Evolutionary conservation across 163 green algal genomes (phyloP).

Genomic region (Prototheca stagnorum): DNA sequence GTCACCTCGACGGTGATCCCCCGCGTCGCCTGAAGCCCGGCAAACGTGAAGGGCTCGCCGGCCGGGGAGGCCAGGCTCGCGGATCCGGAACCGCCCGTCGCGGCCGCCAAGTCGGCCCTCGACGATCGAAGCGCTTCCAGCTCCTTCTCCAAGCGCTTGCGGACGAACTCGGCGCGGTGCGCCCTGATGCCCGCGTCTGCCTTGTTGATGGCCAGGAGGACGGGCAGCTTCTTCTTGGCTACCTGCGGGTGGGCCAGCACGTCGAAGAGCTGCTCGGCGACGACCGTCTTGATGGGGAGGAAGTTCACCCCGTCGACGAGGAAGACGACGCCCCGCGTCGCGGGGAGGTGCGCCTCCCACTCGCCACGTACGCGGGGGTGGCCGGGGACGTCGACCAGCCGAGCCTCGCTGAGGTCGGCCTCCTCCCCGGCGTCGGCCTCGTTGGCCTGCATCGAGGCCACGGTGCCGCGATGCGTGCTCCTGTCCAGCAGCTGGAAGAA

Average conservation of each 20-base stretch:
- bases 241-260: constrained; percentile 28
- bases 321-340: constrained; percentile 37
- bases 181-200: constrained; percentile 47
- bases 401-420: constrained; percentile 12
- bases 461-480: constrained; percentile 34
- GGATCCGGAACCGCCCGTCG: neutral
- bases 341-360: constrained; percentile 13
- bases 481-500: constrained; percentile 40
- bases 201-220: constrained; percentile 75
- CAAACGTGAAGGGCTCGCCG: neutral
- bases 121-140: constrained; percentile 16
- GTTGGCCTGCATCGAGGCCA: constrained; percentile 42
- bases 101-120: neutral
- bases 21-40: neutral
- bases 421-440: neutral
- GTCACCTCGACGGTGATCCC: neutral
- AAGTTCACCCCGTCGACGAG: constrained; percentile 51
- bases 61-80: neutral
- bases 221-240: constrained; percentile 25
- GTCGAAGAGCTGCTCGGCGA: constrained; percentile 29
- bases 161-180: constrained; percentile 58
- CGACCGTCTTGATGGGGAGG: constrained; percentile 9
- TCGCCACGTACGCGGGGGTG: constrained; percentile 31
- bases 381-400: constrained; percentile 55
- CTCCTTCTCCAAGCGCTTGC: constrained; percentile 61